Conservation (phyloP, 179 eudicot species). For the Carnegiea gigantea region DNA sequence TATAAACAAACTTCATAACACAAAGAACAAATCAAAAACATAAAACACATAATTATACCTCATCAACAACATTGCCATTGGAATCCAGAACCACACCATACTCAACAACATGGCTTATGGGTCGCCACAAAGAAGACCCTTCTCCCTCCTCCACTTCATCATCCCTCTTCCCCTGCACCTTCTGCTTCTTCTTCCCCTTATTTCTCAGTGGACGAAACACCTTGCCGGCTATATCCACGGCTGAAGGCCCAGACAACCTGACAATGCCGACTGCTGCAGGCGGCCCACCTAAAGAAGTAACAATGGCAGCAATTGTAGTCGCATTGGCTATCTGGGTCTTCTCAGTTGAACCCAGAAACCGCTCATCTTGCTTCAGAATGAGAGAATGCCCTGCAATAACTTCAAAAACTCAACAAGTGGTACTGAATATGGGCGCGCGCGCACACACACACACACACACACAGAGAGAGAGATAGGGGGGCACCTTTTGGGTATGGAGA, state of each 20-base stretch:
- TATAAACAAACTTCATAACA: not conserved
- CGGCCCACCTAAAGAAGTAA: slow-evolving; percentile 87
- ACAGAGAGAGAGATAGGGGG: not conserved
- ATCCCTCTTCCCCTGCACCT: slow-evolving; percentile 1
- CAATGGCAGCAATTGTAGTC: slow-evolving; percentile 92
- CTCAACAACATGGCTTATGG: slow-evolving; percentile 82
- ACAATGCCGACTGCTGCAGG: slow-evolving; percentile 95
- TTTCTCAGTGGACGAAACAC: slow-evolving; percentile 49
- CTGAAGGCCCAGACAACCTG: slow-evolving; percentile 76
- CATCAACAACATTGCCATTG: slow-evolving; percentile 69
- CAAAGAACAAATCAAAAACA: not conserved
- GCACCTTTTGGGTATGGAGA: slow-evolving; percentile 29
- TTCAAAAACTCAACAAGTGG: not conserved
- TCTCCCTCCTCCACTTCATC: slow-evolving; percentile 21
- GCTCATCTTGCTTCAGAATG: slow-evolving; percentile 62
- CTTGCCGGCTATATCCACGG: slow-evolving; percentile 58
- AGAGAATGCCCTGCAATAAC: slow-evolving; percentile 44
- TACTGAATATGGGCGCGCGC: too few species aligned
- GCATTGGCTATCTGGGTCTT: slow-evolving; percentile 31
- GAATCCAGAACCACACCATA: slow-evolving; percentile 71
- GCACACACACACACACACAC: too few species aligned
- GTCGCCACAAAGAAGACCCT: slow-evolving; percentile 47
- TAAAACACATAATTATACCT: slow-evolving; percentile 42
- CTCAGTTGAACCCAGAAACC: slow-evolving; percentile 35
- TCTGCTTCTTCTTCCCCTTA: slow-evolving; percentile 23